phyloP scores from a whole-genome alignment of 306 rosid genomes.

The Abrus precatorius region DNA sequence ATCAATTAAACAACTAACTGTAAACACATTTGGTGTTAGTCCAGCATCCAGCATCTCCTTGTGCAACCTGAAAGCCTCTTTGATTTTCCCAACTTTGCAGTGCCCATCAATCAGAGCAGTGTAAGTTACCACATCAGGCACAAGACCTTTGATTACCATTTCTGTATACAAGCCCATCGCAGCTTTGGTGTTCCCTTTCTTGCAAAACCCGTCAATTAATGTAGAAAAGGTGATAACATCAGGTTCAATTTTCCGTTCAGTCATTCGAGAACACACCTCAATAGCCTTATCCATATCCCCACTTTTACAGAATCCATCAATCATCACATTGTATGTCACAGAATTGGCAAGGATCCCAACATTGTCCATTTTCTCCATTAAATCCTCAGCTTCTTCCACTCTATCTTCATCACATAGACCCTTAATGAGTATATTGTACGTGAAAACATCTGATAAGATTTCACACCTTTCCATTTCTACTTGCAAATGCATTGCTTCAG shows the following conservation, averaged over 20 bases:
- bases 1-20: conserved; percentile 68
- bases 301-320: conserved; percentile 69
- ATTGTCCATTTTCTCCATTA: conserved; percentile 57
- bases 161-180: conserved; percentile 70
- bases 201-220: conserved; percentile 77
- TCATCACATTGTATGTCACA: conserved; percentile 68
- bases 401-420: conserved; percentile 57
- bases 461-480: conserved; percentile 63
- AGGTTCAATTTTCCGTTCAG: conserved; percentile 62
- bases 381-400: conserved; percentile 60
- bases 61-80: conserved; percentile 63
- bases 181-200: conserved; percentile 61
- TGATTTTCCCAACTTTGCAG: conserved; percentile 62
- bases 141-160: conserved; percentile 69
- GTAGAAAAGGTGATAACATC: conserved; percentile 67
- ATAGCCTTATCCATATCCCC: conserved; percentile 71
- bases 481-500: conserved; percentile 58
- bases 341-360: conserved; percentile 58
- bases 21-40: conserved; percentile 61
- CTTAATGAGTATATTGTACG: conserved; percentile 71
- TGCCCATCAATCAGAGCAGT: conserved; percentile 79
- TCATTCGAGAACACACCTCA: conserved; percentile 74
- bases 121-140: conserved; percentile 73
- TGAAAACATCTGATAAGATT: conserved; percentile 61
- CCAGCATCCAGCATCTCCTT: conserved; percentile 70